Conservation (phyloP, 352 stramenopile genomes). For the Phytophthora foliorum region DNA sequence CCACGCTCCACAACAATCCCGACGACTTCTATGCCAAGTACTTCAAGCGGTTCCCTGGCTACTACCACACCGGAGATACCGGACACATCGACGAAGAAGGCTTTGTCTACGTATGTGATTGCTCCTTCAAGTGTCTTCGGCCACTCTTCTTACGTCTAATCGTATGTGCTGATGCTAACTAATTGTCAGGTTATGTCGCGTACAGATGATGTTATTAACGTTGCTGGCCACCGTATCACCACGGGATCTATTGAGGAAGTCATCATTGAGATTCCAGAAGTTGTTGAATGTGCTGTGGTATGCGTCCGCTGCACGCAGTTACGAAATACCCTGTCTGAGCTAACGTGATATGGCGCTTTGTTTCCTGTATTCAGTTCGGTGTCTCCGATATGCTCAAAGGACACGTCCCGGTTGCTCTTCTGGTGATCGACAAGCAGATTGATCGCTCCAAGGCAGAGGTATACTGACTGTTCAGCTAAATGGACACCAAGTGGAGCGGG, state of each 20-base stretch:
- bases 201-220: constrained; percentile 94
- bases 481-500: no score
- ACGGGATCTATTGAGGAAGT: constrained; percentile 93
- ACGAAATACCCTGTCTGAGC: constrained; percentile 2
- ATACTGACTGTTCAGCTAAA: background rate
- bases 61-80: constrained; percentile 92
- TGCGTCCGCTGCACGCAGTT: constrained; percentile 2
- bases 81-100: constrained; percentile 92
- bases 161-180: constrained; percentile 2
- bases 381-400: constrained; percentile 56
- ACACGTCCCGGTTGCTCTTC: constrained; percentile 51
- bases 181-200: constrained; percentile 84
- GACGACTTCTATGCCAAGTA: constrained; percentile 87
- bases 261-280: constrained; percentile 81
- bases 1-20: constrained; percentile 89
- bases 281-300: constrained; percentile 91
- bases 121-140: background rate
- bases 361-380: constrained; percentile 45
- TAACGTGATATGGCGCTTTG: constrained; percentile 2
- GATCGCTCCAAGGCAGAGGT: constrained; percentile 47
- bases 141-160: constrained; percentile 4
- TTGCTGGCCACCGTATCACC: constrained; percentile 87
- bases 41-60: constrained; percentile 85
- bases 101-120: constrained; percentile 80
- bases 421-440: constrained; percentile 59